Base-by-base conservation (phyloP, 352 stramenopile genomes). In the Hyaloperonospora arabidopsidis region DNA sequence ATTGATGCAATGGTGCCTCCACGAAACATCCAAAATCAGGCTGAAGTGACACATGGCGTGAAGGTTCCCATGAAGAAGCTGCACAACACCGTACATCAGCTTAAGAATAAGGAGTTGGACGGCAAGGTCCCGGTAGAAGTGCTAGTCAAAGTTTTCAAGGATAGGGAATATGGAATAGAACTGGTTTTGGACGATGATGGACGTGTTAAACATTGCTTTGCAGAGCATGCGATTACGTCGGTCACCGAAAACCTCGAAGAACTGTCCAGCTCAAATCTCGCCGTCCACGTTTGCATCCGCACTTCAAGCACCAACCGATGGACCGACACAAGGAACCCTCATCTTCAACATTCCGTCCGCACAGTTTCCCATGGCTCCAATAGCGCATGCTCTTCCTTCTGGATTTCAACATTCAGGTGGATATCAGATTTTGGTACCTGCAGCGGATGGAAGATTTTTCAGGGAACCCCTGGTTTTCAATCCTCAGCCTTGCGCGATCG, bases 61-160 rank as follows among this genome's bases (percentile, higher is more conserved):
- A 41, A 15, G 35, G 35, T 41, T 41, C 35, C 35, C 35, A 41
- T 41, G 35, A 41, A 41, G 35, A 41, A 41, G 5, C 35, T 41
- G 35, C 13, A 41, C 35, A 41, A 41, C 35, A 5, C 12, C 35
- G 35, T 41, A 3, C 25, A 7, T 3, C 25, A 29, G 25, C 25
- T 29, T 3, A 29, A 3, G 3, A 29, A 29, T 3, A 29, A 29
- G 25, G 3, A 29, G 25, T 29, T 29, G 25, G 25, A 29, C 25
- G 25, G 3, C 25, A 29, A 29, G 25, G 7, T 3, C 25, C 25
- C 25, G 25, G 25, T 29, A 3, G 25, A 29, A 29, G 25, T 29
- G 35, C 35, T 41, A 11, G 35, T 41, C 4, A 41, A 41, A n/a
- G 35, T 15, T 41, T 41, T 41, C 11, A 41, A 11, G 32, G 32